Percentiles rank a stretch among this genome's conserved stretches.
Conservation (phyloP, 2,329 filamentous ascomycete genomes). For the Aspergillus aculeatus region DNA sequence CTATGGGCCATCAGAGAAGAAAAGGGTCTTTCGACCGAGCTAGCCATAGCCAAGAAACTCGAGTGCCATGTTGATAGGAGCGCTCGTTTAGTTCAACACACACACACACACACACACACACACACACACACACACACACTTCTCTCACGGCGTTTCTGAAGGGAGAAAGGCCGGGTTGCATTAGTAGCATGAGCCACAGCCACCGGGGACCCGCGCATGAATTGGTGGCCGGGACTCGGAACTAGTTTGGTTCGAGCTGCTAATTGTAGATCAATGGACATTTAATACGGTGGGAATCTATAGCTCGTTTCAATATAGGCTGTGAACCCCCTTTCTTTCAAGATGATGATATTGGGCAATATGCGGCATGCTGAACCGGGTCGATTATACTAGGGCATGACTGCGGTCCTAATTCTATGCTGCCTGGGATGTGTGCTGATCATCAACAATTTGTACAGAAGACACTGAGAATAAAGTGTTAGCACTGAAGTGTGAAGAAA, state of each 20-base stretch:
- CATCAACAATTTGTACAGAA: not conserved
- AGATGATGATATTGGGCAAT: not conserved
- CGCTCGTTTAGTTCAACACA: not conserved
- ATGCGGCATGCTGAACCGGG: not conserved
- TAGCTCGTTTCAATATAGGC: not conserved
- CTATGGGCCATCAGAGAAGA: not conserved
- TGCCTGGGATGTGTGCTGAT: not conserved
- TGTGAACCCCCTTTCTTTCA: too few relatives aligned
- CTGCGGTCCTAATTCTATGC: not conserved
- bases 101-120: too few relatives aligned
- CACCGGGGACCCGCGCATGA: not conserved
- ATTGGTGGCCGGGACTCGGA: not conserved
- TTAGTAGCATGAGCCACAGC: not conserved
- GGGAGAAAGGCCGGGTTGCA: not conserved
- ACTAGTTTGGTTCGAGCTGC: constrained; percentile 1
- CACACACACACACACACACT: too few relatives aligned
- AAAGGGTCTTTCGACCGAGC: not conserved
- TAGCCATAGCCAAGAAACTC: not conserved
- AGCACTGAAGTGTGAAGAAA: not conserved
- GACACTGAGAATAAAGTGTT: not conserved
- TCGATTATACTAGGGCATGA: not conserved
- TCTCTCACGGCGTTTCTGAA: not conserved
- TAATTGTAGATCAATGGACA: constrained; percentile 7
- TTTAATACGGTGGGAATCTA: not conserved
- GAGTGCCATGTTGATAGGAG: not conserved